Conservation (phyloP, 2,329 filamentous ascomycete genomes). For the Triangularia verruculosa region DNA sequence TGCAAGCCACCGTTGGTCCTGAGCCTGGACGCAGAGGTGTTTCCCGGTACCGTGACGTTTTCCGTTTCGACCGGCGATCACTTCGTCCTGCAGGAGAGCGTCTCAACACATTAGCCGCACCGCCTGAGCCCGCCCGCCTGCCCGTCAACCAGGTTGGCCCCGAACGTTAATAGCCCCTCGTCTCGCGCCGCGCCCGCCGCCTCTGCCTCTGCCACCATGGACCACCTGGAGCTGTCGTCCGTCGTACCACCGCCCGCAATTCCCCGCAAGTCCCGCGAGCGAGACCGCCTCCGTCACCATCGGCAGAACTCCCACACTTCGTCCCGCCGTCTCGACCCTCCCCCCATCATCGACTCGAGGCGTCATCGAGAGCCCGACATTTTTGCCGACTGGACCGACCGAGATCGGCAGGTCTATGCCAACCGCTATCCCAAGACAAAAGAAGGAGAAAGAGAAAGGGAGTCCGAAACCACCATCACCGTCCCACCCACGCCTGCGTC, state of each 20-base stretch:
- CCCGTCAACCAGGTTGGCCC: slow-evolving; percentile 21
- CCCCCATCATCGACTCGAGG: slow-evolving; percentile 18
- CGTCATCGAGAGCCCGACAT: slow-evolving; percentile 26
- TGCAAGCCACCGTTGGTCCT: slow-evolving; percentile 8
- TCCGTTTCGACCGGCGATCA: neutral
- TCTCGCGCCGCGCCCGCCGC: slow-evolving; percentile 14
- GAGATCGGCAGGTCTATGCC: slow-evolving; percentile 25
- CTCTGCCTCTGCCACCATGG: slow-evolving; percentile 25
- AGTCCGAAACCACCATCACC: slow-evolving; percentile 22
- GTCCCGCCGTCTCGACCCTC: slow-evolving; percentile 19
- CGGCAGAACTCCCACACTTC: slow-evolving; percentile 12
- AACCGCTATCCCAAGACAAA: slow-evolving; percentile 19
- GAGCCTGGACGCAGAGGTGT: neutral
- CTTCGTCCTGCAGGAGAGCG: slow-evolving; percentile 20
- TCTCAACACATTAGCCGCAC: slow-evolving; percentile 24
- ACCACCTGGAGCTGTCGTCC: slow-evolving; percentile 22
- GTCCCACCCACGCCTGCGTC: slow-evolving; percentile 45
- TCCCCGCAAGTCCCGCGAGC: slow-evolving; percentile 28
- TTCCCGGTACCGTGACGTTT: slow-evolving; percentile 2
- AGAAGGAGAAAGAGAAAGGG: slow-evolving; percentile 23
- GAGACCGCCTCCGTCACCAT: slow-evolving; percentile 23
- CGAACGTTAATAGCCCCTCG: slow-evolving; percentile 18
- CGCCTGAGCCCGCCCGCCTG: slow-evolving; percentile 1
- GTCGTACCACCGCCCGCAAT: slow-evolving; percentile 22
- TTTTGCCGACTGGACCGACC: slow-evolving; percentile 27